These are phyloP conservation scores for Didymella pinodella DNA, from an alignment of 2,329 filamentous ascomycete species.

Conservation along the genomic window DNA sequence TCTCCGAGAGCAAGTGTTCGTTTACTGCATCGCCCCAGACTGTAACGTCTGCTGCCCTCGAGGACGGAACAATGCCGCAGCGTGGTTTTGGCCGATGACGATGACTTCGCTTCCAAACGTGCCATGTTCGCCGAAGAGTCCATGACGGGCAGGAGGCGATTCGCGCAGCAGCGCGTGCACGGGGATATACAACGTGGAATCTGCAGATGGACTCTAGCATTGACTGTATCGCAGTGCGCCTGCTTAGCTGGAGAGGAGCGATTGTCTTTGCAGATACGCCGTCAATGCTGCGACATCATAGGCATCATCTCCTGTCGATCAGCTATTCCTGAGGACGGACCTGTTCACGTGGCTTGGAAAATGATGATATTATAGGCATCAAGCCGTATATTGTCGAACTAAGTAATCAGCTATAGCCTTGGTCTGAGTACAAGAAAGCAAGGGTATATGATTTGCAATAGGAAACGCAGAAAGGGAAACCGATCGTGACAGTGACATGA, in stretches of 20 bases:
- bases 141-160: neutral
- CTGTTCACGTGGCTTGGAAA: neutral
- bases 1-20: slow-evolving; percentile 1
- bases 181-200: neutral
- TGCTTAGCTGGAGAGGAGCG: neutral
- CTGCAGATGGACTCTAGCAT: neutral
- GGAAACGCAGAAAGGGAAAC: slow-evolving; percentile 4
- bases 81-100: slow-evolving; percentile 10
- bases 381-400: slow-evolving; percentile 19
- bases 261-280: neutral
- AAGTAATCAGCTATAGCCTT: slow-evolving; percentile 23
- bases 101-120: neutral
- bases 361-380: slow-evolving; percentile 9
- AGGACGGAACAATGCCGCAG: slow-evolving; percentile 7
- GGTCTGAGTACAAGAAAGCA: slow-evolving; percentile 18
- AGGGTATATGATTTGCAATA: slow-evolving; percentile 21
- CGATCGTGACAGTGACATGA: slow-evolving; percentile 24
- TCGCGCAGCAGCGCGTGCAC: neutral
- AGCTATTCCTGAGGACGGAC: neutral
- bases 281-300: neutral
- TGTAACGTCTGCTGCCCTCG: neutral
- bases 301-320: slow-evolving; percentile 8
- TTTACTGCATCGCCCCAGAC: neutral
- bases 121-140: neutral
- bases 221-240: neutral